phyloP scores from a whole-genome alignment of 2,329 filamentous ascomycete genomes.

The Diaporthe vexans region DNA sequence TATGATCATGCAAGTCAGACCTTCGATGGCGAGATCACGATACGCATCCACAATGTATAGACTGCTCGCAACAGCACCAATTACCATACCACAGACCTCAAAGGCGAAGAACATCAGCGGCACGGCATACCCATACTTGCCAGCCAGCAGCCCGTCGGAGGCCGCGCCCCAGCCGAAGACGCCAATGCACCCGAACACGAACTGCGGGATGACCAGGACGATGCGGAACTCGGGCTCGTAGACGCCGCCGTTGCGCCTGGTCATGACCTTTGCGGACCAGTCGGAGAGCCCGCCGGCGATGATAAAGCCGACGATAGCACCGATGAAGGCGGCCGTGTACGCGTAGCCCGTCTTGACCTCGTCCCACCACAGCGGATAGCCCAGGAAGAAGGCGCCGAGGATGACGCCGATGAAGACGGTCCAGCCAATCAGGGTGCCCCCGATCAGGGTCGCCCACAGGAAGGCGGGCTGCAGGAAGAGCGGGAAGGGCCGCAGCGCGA shows the following conservation, averaged over 20 bases:
- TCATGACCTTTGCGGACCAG: constrained; percentile 77
- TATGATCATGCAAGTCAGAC: constrained; percentile 89
- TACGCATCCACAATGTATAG: constrained; percentile 95
- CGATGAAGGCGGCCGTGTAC: constrained; percentile 88
- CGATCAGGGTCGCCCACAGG: constrained; percentile 83
- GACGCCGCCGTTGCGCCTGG: constrained; percentile 80
- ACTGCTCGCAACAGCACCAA: constrained; percentile 87
- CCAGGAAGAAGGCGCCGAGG: constrained; percentile 84
- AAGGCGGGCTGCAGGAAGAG: constrained; percentile 89
- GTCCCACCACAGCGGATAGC: constrained; percentile 84
- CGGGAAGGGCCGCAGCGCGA: constrained; percentile 81
- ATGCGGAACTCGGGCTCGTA: constrained; percentile 96
- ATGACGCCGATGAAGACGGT: constrained; percentile 92
- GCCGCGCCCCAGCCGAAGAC: constrained; percentile 89
- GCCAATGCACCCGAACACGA: constrained; percentile 82
- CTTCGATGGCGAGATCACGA: constrained; percentile 87
- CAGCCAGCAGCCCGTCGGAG: constrained; percentile 67
- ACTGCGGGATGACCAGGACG: constrained; percentile 84
- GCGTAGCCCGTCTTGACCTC: constrained; percentile 88
- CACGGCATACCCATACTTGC: constrained; percentile 77
- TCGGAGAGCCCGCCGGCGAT: constrained; percentile 84
- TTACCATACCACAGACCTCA: constrained; percentile 90
- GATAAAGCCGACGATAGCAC: constrained; percentile 82
- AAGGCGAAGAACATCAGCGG: constrained; percentile 87
- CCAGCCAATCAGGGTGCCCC: constrained; percentile 94